phyloP scores from a whole-genome alignment of 1,284 basidiomycete genomes.

The Cryptococcus amylolentus region DNA sequence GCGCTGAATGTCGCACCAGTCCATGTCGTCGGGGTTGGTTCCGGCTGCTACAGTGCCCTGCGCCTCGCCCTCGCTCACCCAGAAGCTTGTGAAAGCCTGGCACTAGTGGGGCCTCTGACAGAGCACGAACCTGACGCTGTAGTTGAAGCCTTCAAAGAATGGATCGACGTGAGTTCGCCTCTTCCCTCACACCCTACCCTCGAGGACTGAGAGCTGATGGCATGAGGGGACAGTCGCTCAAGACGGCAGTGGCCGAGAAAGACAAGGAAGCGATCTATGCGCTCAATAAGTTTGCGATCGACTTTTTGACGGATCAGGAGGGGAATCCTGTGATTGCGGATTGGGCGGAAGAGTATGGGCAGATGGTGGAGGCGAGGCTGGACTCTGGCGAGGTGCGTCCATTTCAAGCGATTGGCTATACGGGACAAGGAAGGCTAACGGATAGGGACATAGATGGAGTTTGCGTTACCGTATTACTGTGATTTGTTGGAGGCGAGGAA shows the following conservation, averaged over 20 bases:
- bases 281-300: constrained; percentile 22
- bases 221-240: constrained; percentile 11
- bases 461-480: constrained; percentile 10
- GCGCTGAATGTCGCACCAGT: constrained; percentile 10
- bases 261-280: constrained; percentile 23
- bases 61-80: constrained; percentile 13
- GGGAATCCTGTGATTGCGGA: constrained; percentile 16
- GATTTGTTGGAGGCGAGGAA: not conserved
- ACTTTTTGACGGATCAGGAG: constrained; percentile 10
- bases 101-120: constrained; percentile 16
- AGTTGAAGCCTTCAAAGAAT: constrained; percentile 18
- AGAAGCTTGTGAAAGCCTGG: constrained; percentile 7
- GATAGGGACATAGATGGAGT: constrained; percentile 3
- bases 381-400: constrained; percentile 8
- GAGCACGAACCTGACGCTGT: constrained; percentile 10
- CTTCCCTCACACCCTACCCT: not conserved
- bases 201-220: too few relatives aligned
- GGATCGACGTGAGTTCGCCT: constrained; percentile 17
- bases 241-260: constrained; percentile 4
- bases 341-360: constrained; percentile 19
- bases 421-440: not conserved
- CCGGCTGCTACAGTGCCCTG: constrained; percentile 16
- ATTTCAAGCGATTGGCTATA: not conserved
- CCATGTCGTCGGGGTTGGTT: constrained; percentile 23
- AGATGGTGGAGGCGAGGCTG: constrained; percentile 11